A percentile compares a stretch with the other conserved stretches of the same genome.
Conservation (phyloP, 192 early-diverging fungal genomes). For the Coemansia umbellata region DNA sequence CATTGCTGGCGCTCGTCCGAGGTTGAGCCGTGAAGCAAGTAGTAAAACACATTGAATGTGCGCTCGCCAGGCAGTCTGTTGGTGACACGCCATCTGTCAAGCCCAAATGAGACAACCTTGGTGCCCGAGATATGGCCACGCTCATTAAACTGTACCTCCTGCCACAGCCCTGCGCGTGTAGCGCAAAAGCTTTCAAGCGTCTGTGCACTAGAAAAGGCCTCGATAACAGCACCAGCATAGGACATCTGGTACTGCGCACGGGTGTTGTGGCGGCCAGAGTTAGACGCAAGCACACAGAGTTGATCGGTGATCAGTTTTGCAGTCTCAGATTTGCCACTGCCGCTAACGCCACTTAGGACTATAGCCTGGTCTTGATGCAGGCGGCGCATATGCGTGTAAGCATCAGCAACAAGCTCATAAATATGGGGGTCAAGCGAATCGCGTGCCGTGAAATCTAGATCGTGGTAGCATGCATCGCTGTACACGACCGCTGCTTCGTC, state of each 20-base stretch:
- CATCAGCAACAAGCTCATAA: constrained; percentile 64
- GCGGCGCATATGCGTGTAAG: constrained; percentile 66
- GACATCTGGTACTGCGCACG: constrained; percentile 63
- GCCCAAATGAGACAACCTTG: constrained; percentile 68
- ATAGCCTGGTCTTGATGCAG: constrained; percentile 65
- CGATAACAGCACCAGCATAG: constrained; percentile 65
- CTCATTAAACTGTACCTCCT: constrained; percentile 88
- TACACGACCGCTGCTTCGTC: constrained; percentile 34
- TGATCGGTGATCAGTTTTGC: constrained; percentile 69
- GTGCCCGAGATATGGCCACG: constrained; percentile 77
- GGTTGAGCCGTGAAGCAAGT: constrained; percentile 74
- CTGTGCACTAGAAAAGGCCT: constrained; percentile 73
- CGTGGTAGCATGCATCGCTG: constrained; percentile 48
- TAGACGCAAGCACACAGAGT: constrained; percentile 68
- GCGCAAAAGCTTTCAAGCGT: constrained; percentile 62
- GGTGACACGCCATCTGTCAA: constrained; percentile 62
- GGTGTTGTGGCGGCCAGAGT: constrained; percentile 72
- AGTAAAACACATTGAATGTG: constrained; percentile 78
- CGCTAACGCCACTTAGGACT: constrained; percentile 75
- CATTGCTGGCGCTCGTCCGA: constrained; percentile 66
- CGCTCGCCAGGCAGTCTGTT: constrained; percentile 50
- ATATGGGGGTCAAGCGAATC: constrained; percentile 56
- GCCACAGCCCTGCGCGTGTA: constrained; percentile 75
- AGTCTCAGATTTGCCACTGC: constrained; percentile 80
- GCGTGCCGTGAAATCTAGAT: constrained; percentile 28